These are phyloP conservation scores for Inonotus obliquus DNA, from an alignment of 1,284 basidiomycete genomes.

Conservation along the genomic window DNA sequence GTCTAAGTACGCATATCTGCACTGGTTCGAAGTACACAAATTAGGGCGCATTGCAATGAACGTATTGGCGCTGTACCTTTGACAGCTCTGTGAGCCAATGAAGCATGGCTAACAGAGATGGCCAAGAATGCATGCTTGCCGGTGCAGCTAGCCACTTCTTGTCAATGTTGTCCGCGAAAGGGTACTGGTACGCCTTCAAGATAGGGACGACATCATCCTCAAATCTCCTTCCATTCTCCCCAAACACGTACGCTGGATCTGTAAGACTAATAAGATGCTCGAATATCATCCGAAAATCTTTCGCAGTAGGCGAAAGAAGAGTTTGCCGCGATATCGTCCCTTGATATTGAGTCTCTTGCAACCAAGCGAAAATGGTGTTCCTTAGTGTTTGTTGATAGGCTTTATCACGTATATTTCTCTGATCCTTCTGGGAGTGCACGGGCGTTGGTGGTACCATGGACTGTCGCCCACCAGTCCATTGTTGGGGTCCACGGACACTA, in stretches of 20 bases:
- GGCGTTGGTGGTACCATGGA: slow-evolving; percentile 39
- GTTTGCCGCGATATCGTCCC: slow-evolving; percentile 52
- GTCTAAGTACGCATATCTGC: slow-evolving; percentile 48
- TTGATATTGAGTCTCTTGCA: slow-evolving; percentile 59
- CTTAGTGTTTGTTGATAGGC: slow-evolving; percentile 70
- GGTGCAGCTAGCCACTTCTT: slow-evolving; percentile 82
- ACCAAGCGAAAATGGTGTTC: slow-evolving; percentile 67
- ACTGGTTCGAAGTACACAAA: slow-evolving; percentile 31
- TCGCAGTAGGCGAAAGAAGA: slow-evolving; percentile 69
- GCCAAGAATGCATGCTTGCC: slow-evolving; percentile 83
- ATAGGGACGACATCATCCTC: slow-evolving; percentile 79
- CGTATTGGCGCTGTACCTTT: slow-evolving; percentile 44
- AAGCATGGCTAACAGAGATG: slow-evolving; percentile 71
- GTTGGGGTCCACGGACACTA: slow-evolving; percentile 63
- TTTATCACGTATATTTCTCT: slow-evolving; percentile 69
- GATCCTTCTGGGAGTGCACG: slow-evolving; percentile 58
- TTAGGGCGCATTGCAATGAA: slow-evolving; percentile 83
- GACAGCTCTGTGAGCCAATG: slow-evolving; percentile 85
- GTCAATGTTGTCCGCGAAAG: slow-evolving; percentile 67
- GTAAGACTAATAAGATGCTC: slow-evolving; percentile 69
- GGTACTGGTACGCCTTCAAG: slow-evolving; percentile 73
- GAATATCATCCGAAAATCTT: slow-evolving; percentile 80
- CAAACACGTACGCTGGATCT: slow-evolving; percentile 62
- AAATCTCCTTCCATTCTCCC: slow-evolving; percentile 51
- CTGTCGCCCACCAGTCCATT: slow-evolving; percentile 46